phyloP scores from a whole-genome alignment of 257 asterid genomes.

The Salvia splendens region DNA sequence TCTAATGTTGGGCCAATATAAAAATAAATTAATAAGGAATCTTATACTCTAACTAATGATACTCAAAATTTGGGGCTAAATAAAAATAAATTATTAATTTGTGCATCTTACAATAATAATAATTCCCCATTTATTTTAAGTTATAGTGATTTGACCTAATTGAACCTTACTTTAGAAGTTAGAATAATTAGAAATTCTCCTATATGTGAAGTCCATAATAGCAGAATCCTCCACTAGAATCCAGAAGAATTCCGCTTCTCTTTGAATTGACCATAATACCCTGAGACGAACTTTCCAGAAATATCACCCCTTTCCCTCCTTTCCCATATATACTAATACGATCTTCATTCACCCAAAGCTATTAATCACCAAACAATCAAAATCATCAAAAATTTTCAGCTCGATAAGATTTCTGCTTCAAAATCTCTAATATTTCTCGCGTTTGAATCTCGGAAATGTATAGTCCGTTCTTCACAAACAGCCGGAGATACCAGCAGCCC shows the following conservation, averaged over 20 bases:
- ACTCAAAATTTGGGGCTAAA: too few relatives aligned
- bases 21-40: too few relatives aligned
- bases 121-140: too few relatives aligned
- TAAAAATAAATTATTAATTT: too few relatives aligned
- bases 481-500: slow-evolving; percentile 40
- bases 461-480: slow-evolving; percentile 42
- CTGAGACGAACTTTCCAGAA: slow-evolving; percentile 37
- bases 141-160: too few relatives aligned
- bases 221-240: slow-evolving; percentile 23
- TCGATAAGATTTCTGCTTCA: neutral
- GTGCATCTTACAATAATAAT: too few relatives aligned
- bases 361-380: neutral
- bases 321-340: neutral
- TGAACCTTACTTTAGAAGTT: too few relatives aligned
- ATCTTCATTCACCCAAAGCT: neutral
- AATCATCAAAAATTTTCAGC: neutral
- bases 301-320: slow-evolving; percentile 12
- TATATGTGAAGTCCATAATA: neutral
- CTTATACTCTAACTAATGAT: too few relatives aligned
- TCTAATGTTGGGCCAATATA: too few relatives aligned
- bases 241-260: neutral
- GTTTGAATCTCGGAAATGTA: slow-evolving; percentile 35
- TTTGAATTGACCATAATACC: neutral
- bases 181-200: too few relatives aligned
- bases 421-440: neutral